Evolutionary conservation across 2,329 filamentous ascomycete genomes (phyloP).

Genomic region (Triangularia setosa): DNA sequence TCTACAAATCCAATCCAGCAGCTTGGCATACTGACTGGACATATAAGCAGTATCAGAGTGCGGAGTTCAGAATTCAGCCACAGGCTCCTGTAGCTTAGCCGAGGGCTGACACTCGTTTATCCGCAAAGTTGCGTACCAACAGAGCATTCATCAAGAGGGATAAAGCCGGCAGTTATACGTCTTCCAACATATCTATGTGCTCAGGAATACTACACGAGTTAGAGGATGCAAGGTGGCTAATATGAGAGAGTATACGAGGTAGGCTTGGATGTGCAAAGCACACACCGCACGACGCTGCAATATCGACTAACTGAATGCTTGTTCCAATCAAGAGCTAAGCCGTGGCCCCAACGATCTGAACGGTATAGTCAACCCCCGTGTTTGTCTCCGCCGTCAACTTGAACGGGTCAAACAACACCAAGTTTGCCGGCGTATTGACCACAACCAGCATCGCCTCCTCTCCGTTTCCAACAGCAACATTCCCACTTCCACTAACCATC

Average conservation of each 20-base stretch:
- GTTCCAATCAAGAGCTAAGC: neutral
- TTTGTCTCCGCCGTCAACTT: constrained; percentile 31
- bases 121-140: neutral
- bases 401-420: constrained; percentile 44
- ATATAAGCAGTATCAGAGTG: neutral
- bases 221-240: neutral
- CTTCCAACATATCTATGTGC: neutral
- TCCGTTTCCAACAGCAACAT: constrained; percentile 32
- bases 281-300: no score
- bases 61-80: neutral
- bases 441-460: constrained; percentile 45
- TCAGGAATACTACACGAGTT: neutral
- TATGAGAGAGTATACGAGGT: no score
- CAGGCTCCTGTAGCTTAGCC: neutral
- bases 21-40: neutral
- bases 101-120: neutral
- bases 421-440: constrained; percentile 43
- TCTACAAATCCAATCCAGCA: neutral
- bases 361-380: constrained; percentile 1
- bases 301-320: neutral
- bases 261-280: no score
- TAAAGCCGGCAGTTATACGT: neutral
- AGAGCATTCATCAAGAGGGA: neutral
- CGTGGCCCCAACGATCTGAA: neutral
- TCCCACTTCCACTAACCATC: constrained; percentile 33